phyloP scores from a whole-genome alignment of 441 rosid species.

The Adansonia grandidieri region DNA sequence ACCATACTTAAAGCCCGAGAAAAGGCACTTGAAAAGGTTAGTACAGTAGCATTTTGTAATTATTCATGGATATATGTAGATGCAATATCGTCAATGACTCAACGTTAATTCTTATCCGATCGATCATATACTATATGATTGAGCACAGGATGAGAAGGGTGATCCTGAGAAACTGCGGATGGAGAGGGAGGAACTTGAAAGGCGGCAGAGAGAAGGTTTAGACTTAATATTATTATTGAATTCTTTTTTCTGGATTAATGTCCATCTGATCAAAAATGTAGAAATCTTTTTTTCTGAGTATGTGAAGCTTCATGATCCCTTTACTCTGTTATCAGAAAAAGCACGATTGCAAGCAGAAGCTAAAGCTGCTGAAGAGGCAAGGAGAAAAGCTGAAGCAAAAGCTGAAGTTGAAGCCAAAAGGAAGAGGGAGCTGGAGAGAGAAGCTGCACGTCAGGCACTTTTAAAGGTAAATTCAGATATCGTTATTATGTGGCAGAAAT shows the following conservation, averaged over 20 bases:
- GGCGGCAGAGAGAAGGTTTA: slow-evolving; percentile 77
- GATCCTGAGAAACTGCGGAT: slow-evolving; percentile 80
- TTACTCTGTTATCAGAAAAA: slow-evolving; percentile 54
- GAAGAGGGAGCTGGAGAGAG: slow-evolving; percentile 82
- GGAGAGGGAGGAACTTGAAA: slow-evolving; percentile 83
- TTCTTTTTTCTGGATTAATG: not conserved
- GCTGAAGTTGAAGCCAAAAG: slow-evolving; percentile 80
- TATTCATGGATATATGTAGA: not conserved
- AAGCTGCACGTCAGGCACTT: slow-evolving; percentile 88
- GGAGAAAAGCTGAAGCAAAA: slow-evolving; percentile 73
- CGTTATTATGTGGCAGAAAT: not conserved
- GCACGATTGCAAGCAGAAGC: slow-evolving; percentile 83
- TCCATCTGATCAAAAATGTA: not conserved
- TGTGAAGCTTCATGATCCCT: slow-evolving; percentile 3
- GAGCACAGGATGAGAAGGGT: slow-evolving; percentile 63
- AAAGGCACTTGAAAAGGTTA: slow-evolving; percentile 86
- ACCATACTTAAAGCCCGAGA: slow-evolving; percentile 90
- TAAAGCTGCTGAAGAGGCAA: slow-evolving; percentile 82
- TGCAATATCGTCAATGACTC: not conserved
- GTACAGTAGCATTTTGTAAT: not conserved
- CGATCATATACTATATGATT: not conserved
- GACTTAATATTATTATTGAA: not conserved
- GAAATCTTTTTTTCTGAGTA: not conserved
- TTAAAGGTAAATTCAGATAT: slow-evolving; percentile 52
- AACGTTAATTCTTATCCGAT: not conserved